A percentile compares a stretch with the other conserved stretches of the same genome.
Evolutionary conservation across 129 eudicot genomes (phyloP).

Genomic region (Heracleum sosnowskyi): DNA sequence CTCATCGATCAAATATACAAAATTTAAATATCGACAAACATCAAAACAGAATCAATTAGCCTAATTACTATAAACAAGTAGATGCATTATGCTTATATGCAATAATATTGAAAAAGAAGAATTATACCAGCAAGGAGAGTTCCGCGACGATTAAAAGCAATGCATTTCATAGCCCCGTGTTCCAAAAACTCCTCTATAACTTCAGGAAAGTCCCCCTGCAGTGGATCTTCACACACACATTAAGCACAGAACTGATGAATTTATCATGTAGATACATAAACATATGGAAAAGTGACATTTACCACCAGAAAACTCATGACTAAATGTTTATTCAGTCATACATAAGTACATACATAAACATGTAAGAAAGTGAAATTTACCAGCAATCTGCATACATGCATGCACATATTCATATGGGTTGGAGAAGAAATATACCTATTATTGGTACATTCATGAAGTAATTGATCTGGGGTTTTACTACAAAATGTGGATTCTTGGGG

Average conservation of each 20-base stretch:
- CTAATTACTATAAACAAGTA: not conserved
- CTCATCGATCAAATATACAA: not conserved
- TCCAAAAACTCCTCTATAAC: constrained; percentile 89
- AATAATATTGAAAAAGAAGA: not conserved
- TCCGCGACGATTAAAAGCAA: constrained; percentile 92
- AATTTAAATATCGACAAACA: not conserved
- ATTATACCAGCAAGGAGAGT: constrained; percentile 86
- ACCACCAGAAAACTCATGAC: not conserved
- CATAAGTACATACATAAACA: not conserved
- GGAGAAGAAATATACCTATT: constrained; percentile 28
- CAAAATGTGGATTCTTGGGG: not conserved
- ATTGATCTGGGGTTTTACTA: not conserved
- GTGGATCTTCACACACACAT: constrained; percentile 48
- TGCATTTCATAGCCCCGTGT: constrained; percentile 79
- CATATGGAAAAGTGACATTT: not conserved
- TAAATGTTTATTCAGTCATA: too few relatives aligned
- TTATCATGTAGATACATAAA: not conserved
- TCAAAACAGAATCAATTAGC: not conserved
- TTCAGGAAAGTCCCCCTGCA: constrained; percentile 97
- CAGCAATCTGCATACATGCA: not conserved
- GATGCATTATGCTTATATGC: not conserved
- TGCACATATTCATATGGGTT: not conserved
- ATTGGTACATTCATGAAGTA: constrained; percentile 46
- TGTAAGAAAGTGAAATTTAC: too few relatives aligned
- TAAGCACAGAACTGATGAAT: not conserved